Evolutionary conservation across 345 rosid genomes (phyloP).

Genomic region (Brassica nigra): DNA sequence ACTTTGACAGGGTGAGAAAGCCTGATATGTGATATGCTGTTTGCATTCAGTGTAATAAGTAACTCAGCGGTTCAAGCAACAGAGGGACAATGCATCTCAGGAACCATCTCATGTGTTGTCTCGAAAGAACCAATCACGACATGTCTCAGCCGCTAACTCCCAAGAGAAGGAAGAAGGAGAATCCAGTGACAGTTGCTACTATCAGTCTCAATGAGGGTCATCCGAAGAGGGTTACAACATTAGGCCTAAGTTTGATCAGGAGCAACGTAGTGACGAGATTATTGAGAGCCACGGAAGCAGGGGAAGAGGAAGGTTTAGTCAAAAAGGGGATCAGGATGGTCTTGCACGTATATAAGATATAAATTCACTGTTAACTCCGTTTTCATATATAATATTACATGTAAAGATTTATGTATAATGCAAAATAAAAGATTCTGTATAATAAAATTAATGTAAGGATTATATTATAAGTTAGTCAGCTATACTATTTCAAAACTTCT

Average conservation of each 20-base stretch:
- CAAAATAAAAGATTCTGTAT: too few relatives aligned
- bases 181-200: conserved; percentile 46
- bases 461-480: too few relatives aligned
- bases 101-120: conserved; percentile 87
- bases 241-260: conserved; percentile 75
- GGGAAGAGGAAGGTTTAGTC: conserved; percentile 72
- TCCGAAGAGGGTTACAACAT: conserved; percentile 62
- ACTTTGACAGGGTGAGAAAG: conserved; percentile 83
- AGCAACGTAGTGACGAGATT: conserved; percentile 67
- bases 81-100: conserved; percentile 95
- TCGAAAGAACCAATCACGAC: conserved; percentile 79
- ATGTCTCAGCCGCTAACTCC: conserved; percentile 76
- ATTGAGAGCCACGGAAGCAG: conserved; percentile 57
- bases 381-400: too few relatives aligned
- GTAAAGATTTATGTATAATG: too few relatives aligned
- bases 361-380: too few relatives aligned
- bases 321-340: conserved; percentile 69
- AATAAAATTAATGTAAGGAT: too few relatives aligned
- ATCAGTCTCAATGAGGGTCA: conserved; percentile 62
- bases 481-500: too few relatives aligned
- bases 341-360: conserved; percentile 62
- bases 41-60: conserved; percentile 85
- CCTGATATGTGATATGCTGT: conserved; percentile 91
- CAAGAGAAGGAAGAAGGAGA: conserved; percentile 75
- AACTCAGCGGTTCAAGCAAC: conserved; percentile 93